Evolutionary conservation across 1,284 basidiomycete species (phyloP), one percentile per base, ranked within the genome.

Genomic region (Cryptococcus neoformans): DNA sequence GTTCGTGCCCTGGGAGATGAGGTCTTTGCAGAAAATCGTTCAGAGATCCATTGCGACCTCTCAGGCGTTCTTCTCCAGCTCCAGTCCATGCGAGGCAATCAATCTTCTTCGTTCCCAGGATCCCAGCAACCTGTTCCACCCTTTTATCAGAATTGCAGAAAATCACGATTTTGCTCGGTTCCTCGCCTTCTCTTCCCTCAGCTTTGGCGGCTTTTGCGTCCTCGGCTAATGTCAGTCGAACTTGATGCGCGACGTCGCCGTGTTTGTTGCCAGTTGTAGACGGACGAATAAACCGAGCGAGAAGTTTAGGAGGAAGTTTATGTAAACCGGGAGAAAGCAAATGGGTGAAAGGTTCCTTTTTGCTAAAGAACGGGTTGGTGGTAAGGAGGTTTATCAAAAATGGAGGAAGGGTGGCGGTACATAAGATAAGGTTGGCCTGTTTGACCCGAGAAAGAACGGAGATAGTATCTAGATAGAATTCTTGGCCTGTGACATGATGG

Each of bases 371-470:
- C 62, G 89, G 85, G 58, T 84, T 73, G 1, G 72, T 75, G 60
- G 82, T 80, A 39, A 92, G 80, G 70, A 88, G 87, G 41, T 80
- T 74, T 21, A 86, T 82, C 46, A 94, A 85, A 1, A 87, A 83
- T 38, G 84, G 82, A 1, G 92, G 90, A 60, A 95, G 87, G 0
- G 92, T 94, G 2, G 92, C 92, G 36, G 88, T 89, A n/a, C 87
- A 86, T 42, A 94, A 82, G 54, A 93, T 69, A 51, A 93, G 77
- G 57, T 69, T 65, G 81, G 40, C 55, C 3, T 85, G 62, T 4
- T 51, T 57, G 16, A 67, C 14, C 12, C 3, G 49, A 10, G 55
- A 59, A 3, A 93, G 78, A 1, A 92, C 79, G 42, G 81, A 75
- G 2, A 83, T 77, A 0, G 89, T 92, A 36, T 85, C 83, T 53